A percentile compares a stretch with the other conserved stretches of the same genome.
These are phyloP conservation scores for Thymus quinquecostatus DNA, from an alignment of 257 asterid genomes.

Conservation along the genomic window DNA sequence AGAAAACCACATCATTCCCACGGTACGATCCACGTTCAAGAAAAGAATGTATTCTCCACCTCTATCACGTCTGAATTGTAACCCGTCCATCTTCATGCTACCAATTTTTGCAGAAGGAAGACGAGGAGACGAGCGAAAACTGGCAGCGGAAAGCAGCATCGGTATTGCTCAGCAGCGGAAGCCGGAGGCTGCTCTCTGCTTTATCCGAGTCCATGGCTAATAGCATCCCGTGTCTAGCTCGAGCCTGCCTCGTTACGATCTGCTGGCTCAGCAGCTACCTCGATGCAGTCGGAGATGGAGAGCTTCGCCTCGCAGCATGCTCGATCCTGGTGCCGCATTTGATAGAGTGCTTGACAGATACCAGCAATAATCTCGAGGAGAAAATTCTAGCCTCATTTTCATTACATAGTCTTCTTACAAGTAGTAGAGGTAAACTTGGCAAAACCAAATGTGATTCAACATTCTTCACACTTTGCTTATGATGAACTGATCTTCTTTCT, in stretches of 20 bases:
- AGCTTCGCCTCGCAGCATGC: conserved; percentile 48
- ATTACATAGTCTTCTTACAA: conserved; percentile 56
- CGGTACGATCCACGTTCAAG: conserved; percentile 31
- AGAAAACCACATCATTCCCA: conserved; percentile 22
- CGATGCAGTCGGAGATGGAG: conserved; percentile 43
- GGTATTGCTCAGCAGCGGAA: conserved; percentile 51
- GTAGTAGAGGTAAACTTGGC: conserved; percentile 53
- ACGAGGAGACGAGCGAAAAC: conserved; percentile 47
- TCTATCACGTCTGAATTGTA: neutral
- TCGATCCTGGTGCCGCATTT: conserved; percentile 56
- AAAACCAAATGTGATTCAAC: no score
- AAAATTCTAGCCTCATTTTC: conserved; percentile 71
- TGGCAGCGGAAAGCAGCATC: conserved; percentile 63
- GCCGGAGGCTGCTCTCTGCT: conserved; percentile 49
- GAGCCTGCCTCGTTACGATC: conserved; percentile 71
- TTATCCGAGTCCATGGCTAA: conserved; percentile 63
- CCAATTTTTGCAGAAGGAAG: conserved; percentile 47
- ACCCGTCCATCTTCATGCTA: neutral
- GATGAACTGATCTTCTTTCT: neutral
- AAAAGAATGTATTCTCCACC: neutral
- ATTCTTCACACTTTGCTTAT: no score
- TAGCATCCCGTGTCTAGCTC: conserved; percentile 72
- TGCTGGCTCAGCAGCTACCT: conserved; percentile 69
- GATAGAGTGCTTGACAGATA: conserved; percentile 44
- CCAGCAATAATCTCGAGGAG: conserved; percentile 50